Evolutionary conservation across 345 rosid genomes (phyloP).

Genomic region (Aurinia saxatilis): DNA sequence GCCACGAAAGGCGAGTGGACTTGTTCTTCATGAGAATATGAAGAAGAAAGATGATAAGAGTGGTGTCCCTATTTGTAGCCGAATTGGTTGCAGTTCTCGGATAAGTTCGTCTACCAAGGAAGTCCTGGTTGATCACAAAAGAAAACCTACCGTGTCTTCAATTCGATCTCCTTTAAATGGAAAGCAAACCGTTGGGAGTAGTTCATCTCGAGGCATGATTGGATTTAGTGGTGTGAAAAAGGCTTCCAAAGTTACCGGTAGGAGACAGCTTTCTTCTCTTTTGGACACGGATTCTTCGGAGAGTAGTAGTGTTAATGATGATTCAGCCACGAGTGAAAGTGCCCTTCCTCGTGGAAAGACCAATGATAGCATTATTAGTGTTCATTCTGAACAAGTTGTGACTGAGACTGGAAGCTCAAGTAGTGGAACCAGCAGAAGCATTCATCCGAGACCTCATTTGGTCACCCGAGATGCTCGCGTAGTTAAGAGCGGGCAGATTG

Average conservation of each 20-base stretch:
- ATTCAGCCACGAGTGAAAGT: conserved; percentile 18
- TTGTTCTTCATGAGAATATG: conserved; percentile 50
- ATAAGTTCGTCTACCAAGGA: conserved; percentile 35
- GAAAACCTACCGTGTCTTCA: conserved; percentile 34
- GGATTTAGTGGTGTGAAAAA: conserved; percentile 29
- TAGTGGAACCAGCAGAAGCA: conserved; percentile 33
- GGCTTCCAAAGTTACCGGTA: not conserved
- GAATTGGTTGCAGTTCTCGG: conserved; percentile 61
- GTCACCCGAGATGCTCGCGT: conserved; percentile 19
- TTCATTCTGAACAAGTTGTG: conserved; percentile 15
- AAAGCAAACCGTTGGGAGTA: conserved; percentile 60
- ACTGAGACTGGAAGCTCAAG: conserved; percentile 29
- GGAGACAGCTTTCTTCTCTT: conserved; percentile 43
- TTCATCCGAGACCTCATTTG: conserved; percentile 33
- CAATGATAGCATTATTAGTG: conserved; percentile 16
- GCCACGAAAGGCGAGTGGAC: conserved; percentile 46
- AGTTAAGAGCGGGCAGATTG: conserved; percentile 33
- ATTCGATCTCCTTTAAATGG: conserved; percentile 26
- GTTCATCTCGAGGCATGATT: conserved; percentile 39
- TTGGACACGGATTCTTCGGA: conserved; percentile 70
- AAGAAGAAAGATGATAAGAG: conserved; percentile 48
- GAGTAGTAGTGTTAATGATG: conserved; percentile 50
- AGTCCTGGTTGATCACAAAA: conserved; percentile 35
- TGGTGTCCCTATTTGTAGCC: conserved; percentile 49
- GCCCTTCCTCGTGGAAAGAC: conserved; percentile 39